Conservation (phyloP, 495 filamentous ascomycete species). For the Friedmanniomyces simplex region DNA sequence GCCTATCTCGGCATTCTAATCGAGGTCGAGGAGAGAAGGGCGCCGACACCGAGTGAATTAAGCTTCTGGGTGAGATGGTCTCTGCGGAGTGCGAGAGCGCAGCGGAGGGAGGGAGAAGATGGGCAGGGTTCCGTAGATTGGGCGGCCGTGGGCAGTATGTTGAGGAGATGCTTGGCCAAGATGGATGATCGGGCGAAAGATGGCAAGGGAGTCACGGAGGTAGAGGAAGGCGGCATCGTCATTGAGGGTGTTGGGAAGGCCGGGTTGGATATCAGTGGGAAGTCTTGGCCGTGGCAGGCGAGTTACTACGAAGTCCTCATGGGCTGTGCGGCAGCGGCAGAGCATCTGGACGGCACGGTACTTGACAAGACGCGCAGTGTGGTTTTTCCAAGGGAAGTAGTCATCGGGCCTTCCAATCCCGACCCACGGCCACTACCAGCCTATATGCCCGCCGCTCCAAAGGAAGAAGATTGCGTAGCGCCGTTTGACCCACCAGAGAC, state of each 20-base stretch:
- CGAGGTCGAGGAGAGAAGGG: conserved; percentile 54
- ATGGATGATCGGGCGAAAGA: conserved; percentile 49
- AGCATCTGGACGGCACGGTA: conserved; percentile 70
- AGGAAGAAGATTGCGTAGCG: conserved; percentile 59
- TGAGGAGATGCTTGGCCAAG: conserved; percentile 40
- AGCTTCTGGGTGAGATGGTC: conserved; percentile 34
- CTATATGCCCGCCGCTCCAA: conserved; percentile 45
- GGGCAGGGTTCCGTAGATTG: conserved; percentile 50
- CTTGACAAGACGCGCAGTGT: conserved; percentile 50
- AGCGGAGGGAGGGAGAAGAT: conserved; percentile 27
- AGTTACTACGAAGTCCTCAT: conserved; percentile 76
- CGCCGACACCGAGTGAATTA: conserved; percentile 24
- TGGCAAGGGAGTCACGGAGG: conserved; percentile 49
- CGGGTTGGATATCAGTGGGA: conserved; percentile 59
- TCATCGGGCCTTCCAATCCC: conserved; percentile 75
- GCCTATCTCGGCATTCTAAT: conserved; percentile 50
- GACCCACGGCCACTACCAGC: conserved; percentile 60
- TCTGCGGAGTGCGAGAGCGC: conserved; percentile 19
- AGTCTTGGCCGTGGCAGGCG: conserved; percentile 68
- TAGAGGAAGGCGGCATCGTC: conserved; percentile 45
- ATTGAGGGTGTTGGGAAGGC: conserved; percentile 46
- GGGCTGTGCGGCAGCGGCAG: conserved; percentile 61
- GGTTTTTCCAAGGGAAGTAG: conserved; percentile 55
- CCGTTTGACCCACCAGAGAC: conserved; percentile 55
- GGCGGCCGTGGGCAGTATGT: conserved; percentile 46